A percentile compares a stretch with the other conserved stretches of the same genome.
These are phyloP conservation scores for Erodium maritimum DNA, from an alignment of 345 rosid species.

Conservation along the genomic window DNA sequence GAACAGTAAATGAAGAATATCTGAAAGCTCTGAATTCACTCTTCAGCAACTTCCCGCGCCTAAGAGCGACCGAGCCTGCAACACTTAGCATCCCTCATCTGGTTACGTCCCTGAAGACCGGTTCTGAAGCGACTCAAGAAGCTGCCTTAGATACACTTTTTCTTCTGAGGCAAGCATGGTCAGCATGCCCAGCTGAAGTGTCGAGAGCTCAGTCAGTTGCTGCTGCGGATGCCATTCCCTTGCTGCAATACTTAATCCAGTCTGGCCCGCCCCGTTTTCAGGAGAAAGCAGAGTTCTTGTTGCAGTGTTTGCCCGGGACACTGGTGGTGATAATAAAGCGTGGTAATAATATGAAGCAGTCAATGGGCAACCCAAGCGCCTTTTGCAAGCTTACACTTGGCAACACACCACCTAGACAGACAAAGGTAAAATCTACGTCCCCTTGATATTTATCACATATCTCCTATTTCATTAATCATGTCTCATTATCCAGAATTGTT, in stretches of 20 bases:
- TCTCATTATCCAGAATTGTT: not conserved
- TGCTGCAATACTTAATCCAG: constrained; percentile 89
- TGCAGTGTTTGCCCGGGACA: constrained; percentile 98
- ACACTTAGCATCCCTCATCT: constrained; percentile 95
- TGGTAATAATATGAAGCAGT: constrained; percentile 98
- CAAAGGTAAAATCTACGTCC: constrained; percentile 34
- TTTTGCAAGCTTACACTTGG: constrained; percentile 90
- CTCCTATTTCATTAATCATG: not conserved
- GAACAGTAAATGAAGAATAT: constrained; percentile 91
- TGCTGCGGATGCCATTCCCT: constrained; percentile 95
- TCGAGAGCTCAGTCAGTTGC: constrained; percentile 94
- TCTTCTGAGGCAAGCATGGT: constrained; percentile 99
- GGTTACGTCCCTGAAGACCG: constrained; percentile 84
- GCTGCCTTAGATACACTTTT: constrained; percentile 93
- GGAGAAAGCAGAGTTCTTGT: constrained; percentile 91
- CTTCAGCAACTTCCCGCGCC: constrained; percentile 91
- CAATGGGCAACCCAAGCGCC: constrained; percentile 96
- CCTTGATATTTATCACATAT: not conserved
- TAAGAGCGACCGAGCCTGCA: constrained; percentile 97
- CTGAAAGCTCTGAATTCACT: constrained; percentile 80
- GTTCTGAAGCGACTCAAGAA: constrained; percentile 97
- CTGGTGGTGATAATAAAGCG: constrained; percentile 81
- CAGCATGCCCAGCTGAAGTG: constrained; percentile 96
- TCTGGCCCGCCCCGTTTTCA: constrained; percentile 99
- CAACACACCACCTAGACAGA: constrained; percentile 74